These are phyloP conservation scores for Yamadazyma diospyri DNA, from an alignment of 1,139 yeast species.

Conservation along the genomic window DNA sequence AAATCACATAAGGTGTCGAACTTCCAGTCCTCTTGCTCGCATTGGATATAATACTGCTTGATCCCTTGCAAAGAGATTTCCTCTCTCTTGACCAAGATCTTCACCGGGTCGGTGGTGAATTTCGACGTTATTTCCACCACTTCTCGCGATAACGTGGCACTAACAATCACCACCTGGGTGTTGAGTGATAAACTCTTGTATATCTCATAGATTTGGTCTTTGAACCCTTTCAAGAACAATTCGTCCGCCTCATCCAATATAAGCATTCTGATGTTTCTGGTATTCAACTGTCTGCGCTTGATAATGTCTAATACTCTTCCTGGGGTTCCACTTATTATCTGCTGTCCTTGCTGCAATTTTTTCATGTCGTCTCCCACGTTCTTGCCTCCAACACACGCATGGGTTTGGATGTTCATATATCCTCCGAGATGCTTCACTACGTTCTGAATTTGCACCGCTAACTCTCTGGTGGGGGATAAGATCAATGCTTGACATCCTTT, in stretches of 20 bases:
- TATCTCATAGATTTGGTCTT: conserved; percentile 88
- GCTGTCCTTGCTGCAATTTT: conserved; percentile 72
- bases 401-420: conserved; percentile 77
- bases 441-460: conserved; percentile 84
- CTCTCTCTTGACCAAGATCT: conserved; percentile 85
- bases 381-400: conserved; percentile 93
- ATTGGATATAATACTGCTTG: conserved; percentile 80
- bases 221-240: conserved; percentile 83
- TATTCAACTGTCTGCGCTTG: conserved; percentile 64
- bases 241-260: conserved; percentile 96
- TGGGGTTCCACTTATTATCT: conserved; percentile 95
- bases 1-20: conserved; percentile 90
- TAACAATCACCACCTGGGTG: conserved; percentile 88
- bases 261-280: conserved; percentile 75
- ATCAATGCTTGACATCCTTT: conserved; percentile 80
- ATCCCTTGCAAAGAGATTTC: conserved; percentile 88
- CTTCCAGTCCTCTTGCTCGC: conserved; percentile 93
- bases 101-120: conserved; percentile 88
- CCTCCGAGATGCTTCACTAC: conserved; percentile 85
- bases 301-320: conserved; percentile 91
- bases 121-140: conserved; percentile 83
- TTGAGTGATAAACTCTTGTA: conserved; percentile 75
- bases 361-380: conserved; percentile 78
- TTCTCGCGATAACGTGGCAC: conserved; percentile 87
- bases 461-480: conserved; percentile 92